A percentile compares a stretch with the other conserved stretches of the same genome.
Conservation (phyloP, 768 basidiomycete species). For the Tulasnella sp. region DNA sequence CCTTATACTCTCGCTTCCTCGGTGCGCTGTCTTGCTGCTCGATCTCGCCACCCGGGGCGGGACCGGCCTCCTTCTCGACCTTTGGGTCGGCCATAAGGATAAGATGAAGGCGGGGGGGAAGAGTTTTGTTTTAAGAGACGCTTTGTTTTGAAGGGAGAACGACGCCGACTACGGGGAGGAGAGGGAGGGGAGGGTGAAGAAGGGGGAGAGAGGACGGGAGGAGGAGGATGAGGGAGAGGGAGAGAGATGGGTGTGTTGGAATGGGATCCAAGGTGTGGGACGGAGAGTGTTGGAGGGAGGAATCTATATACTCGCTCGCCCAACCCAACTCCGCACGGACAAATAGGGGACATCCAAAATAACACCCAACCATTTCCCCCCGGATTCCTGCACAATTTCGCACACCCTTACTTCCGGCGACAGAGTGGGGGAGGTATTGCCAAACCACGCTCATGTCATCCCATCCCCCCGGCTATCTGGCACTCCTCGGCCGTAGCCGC, state of each 20-base stretch:
- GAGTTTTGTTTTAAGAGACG: conserved; percentile 11
- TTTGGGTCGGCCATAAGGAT: neutral
- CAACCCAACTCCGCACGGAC: neutral
- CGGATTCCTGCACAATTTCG: neutral
- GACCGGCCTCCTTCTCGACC: conserved; percentile 32
- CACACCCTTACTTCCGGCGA: neutral
- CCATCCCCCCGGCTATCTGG: neutral
- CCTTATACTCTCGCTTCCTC: conserved; percentile 83
- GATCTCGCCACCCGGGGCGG: conserved; percentile 21
- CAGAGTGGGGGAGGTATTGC: neutral
- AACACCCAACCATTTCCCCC: neutral
- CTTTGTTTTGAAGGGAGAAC: conserved; percentile 16
- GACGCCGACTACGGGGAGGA: conserved; percentile 21
- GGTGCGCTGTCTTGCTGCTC: conserved; percentile 34
- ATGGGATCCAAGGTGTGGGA: conserved; percentile 7
- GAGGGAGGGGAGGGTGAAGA: conserved; percentile 23
- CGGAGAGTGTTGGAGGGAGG: neutral
- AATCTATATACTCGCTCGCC: neutral
- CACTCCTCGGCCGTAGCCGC: neutral
- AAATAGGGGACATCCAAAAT: neutral
- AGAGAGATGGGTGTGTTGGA: conserved; percentile 15
- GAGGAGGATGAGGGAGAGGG: conserved; percentile 19
- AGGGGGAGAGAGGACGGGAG: conserved; percentile 17
- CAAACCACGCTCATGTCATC: conserved; percentile 1
- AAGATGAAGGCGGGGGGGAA: neutral